Percentiles rank a stretch among this genome's conserved stretches.
These are phyloP conservation scores for Phytophthora sp. DNA, from an alignment of 352 stramenopile species.

Conservation along the genomic window DNA sequence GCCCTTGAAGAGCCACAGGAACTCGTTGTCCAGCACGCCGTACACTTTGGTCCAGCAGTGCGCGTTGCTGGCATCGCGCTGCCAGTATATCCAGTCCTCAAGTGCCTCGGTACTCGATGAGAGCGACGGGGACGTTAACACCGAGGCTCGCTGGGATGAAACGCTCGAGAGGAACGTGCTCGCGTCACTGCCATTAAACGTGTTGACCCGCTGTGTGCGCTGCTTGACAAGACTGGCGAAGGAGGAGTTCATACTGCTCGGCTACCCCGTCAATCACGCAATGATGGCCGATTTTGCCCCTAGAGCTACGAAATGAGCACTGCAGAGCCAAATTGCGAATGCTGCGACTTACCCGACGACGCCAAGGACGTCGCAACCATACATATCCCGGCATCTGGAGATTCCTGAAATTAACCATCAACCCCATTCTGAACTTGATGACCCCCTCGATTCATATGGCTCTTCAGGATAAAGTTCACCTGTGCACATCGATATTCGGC, in stretches of 20 bases:
- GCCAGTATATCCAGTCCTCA: constrained; percentile 88
- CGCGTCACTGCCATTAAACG: constrained; percentile 36
- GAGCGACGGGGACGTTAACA: constrained; percentile 43
- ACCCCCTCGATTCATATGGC: constrained; percentile 17
- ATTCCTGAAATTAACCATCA: constrained; percentile 13
- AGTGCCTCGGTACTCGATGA: constrained; percentile 46
- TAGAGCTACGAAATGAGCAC: constrained; percentile 3
- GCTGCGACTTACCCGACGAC: not conserved
- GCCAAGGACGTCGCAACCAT: constrained; percentile 19
- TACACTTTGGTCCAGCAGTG: constrained; percentile 87
- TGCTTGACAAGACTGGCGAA: constrained; percentile 29
- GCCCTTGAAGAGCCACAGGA: constrained; percentile 81
- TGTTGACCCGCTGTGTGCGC: constrained; percentile 36
- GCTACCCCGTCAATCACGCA: not conserved
- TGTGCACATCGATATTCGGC: constrained; percentile 1
- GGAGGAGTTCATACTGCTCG: constrained; percentile 13
- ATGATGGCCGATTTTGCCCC: not conserved
- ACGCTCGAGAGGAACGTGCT: constrained; percentile 44
- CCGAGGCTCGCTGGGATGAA: constrained; percentile 53
- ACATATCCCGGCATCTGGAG: constrained; percentile 15
- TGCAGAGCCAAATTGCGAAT: constrained; percentile 31
- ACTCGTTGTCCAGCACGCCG: constrained; percentile 79
- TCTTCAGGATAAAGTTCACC: constrained; percentile 4
- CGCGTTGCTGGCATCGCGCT: constrained; percentile 67
- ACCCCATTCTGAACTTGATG: constrained; percentile 26